Evolutionary conservation across 2,329 filamentous ascomycete genomes (phyloP), one percentile per base, ranked within the genome.

Genomic region (Fusarium euwallaceae): DNA sequence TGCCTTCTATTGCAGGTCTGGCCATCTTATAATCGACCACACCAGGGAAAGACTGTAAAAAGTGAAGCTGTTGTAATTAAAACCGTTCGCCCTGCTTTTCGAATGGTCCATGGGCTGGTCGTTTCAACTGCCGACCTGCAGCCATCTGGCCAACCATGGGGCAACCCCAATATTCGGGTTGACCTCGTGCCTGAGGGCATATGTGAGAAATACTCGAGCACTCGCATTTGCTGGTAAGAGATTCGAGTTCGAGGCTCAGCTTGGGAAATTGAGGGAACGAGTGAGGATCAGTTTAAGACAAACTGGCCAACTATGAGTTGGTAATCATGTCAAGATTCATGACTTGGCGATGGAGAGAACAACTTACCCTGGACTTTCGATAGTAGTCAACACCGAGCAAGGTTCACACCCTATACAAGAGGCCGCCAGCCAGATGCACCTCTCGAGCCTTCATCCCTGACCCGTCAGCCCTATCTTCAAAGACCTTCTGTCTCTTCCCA

Each of bases 21-120:
- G 71, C 36, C 65, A 48, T 63, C 66, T 75, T 75, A 73, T 74
- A 74, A 32, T 63, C 51, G 61, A 69, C 29, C 60, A 70, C 59
- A 56, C 62, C 48, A 12, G 29, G 11, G 0, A 14, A 34, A 20
- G 11, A 20, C 4, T 32, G 32, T 8, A 22, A 32, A 56, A 65
- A 66, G 51, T 61, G 64, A 74, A 69, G 71, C 67, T 59, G 34
- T n/a, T 55, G 65, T 20, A 14, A 29, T 53, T 32, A 32, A 53
- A 39, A 29, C 64, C 66, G 72, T 53, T 60, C 72, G 72, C 72
- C 72, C 43, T 37, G 65, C 66, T 74, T 74, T 32, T 32, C 27
- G n/a, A 43, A 34, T 36, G 48, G 48, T 17, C 48, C 48, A 32
- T 53, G 48, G 8, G 32, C 29, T 45, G 22, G 24, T 45, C 45